phyloP scores from a whole-genome alignment of 169 alveolate genomes.

The Blepharisma undulans region DNA sequence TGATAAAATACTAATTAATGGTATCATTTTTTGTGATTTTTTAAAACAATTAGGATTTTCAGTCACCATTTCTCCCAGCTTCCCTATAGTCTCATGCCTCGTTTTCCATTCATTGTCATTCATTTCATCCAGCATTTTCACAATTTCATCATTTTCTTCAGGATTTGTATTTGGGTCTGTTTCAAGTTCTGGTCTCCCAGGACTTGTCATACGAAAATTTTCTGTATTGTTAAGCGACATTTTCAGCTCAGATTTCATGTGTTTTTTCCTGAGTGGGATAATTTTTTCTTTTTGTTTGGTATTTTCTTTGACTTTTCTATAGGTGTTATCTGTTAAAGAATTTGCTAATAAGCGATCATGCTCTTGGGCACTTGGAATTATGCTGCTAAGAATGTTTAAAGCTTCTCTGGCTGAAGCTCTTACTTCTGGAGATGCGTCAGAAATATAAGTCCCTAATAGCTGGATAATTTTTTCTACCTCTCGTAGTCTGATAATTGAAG shows the following conservation, averaged over 20 bases:
- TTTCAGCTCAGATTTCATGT: neutral
- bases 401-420: slow-evolving; percentile 10
- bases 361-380: neutral
- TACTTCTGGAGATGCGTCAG: slow-evolving; percentile 40
- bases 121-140: neutral
- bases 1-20: neutral
- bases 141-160: neutral
- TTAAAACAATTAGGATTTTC: neutral
- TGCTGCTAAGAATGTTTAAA: neutral
- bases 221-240: neutral
- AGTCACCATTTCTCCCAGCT: neutral
- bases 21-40: neutral
- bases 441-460: neutral
- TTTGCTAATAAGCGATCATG: neutral
- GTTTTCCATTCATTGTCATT: slow-evolving; percentile 13
- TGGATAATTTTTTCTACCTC: neutral
- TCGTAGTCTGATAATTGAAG: neutral
- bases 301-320: neutral
- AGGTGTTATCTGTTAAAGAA: neutral
- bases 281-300: neutral
- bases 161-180: neutral
- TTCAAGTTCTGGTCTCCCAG: neutral
- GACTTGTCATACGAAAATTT: neutral
- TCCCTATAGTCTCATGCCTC: neutral
- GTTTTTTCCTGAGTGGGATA: neutral